phyloP scores from a whole-genome alignment of 1,284 basidiomycete genomes.

The Tetrapyrgos nigripes region DNA sequence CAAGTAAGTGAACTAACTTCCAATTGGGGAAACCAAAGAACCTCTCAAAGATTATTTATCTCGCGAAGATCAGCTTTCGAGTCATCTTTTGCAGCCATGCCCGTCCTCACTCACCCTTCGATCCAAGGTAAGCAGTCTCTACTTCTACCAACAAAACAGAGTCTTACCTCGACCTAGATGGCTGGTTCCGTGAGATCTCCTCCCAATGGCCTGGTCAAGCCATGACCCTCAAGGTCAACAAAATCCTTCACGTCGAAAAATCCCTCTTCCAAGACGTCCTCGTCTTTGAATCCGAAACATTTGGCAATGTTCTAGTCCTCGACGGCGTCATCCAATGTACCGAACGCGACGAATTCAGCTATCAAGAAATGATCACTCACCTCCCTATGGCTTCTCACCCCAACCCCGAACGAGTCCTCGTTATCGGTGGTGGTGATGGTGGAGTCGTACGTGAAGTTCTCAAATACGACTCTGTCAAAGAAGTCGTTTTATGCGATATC shows the following conservation, averaged over 20 bases:
- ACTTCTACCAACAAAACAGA: background rate
- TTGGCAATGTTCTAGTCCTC: constrained; percentile 95
- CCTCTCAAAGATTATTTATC: too few species aligned
- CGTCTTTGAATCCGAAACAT: constrained; percentile 94
- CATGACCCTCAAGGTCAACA: constrained; percentile 94
- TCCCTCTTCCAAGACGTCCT: constrained; percentile 96
- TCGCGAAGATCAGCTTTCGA: too few species aligned
- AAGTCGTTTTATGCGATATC: constrained; percentile 97
- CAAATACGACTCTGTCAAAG: constrained; percentile 91
- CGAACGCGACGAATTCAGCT: constrained; percentile 99
- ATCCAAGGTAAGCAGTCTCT: constrained; percentile 15
- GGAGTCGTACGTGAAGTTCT: constrained; percentile 97
- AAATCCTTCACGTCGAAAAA: constrained; percentile 94
- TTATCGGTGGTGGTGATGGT: constrained; percentile 97
- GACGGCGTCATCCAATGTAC: constrained; percentile 98
- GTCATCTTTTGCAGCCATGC: constrained; percentile 4
- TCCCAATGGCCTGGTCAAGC: constrained; percentile 98
- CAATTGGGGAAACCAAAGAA: too few species aligned
- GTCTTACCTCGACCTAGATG: constrained; percentile 60
- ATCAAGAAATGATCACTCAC: constrained; percentile 99
- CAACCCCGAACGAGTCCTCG: constrained; percentile 94
- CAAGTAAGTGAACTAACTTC: too few species aligned
- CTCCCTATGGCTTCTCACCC: constrained; percentile 95
- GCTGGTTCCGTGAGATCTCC: constrained; percentile 98
- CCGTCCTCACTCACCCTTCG: constrained; percentile 18